A percentile compares a stretch with the other conserved stretches of the same genome.
Evolutionary conservation across 768 basidiomycete species (phyloP).

Genomic region (Amanita polypyramis): DNA sequence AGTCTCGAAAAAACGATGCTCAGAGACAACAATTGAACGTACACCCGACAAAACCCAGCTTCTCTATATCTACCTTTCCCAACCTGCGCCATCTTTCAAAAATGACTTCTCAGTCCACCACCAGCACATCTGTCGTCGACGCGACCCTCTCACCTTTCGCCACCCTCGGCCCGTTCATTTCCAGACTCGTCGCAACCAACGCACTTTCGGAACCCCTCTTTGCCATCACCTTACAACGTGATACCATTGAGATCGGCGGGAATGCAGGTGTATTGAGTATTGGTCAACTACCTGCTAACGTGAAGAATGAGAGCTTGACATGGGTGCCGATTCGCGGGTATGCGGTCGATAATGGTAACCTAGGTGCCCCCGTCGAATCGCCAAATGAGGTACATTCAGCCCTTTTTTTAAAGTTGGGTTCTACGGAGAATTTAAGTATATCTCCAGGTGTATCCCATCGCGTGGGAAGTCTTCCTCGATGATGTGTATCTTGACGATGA

Average conservation of each 20-base stretch:
- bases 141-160: slow-evolving; percentile 27
- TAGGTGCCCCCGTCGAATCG: slow-evolving; percentile 43
- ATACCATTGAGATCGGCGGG: slow-evolving; percentile 57
- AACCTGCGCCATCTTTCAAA: neutral
- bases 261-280: slow-evolving; percentile 57
- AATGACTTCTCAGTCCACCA: neutral
- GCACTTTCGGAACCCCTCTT: slow-evolving; percentile 36
- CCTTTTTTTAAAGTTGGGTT: neutral
- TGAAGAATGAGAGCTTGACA: slow-evolving; percentile 39
- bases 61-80: slow-evolving; percentile 5
- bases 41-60: neutral
- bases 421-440: slow-evolving; percentile 7
- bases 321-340: slow-evolving; percentile 61
- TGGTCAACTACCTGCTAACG: slow-evolving; percentile 48
- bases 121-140: slow-evolving; percentile 13
- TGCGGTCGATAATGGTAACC: slow-evolving; percentile 35
- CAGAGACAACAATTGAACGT: neutral
- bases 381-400: slow-evolving; percentile 46
- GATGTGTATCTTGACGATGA: slow-evolving; percentile 63
- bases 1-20: neutral
- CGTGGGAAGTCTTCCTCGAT: slow-evolving; percentile 67
- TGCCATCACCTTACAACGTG: slow-evolving; percentile 55
- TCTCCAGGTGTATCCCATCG: slow-evolving; percentile 44
- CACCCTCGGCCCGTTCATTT: slow-evolving; percentile 33
- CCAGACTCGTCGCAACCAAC: slow-evolving; percentile 30